Conservation (phyloP, 73 alveolate genomes). For the Stentor roeselii region DNA sequence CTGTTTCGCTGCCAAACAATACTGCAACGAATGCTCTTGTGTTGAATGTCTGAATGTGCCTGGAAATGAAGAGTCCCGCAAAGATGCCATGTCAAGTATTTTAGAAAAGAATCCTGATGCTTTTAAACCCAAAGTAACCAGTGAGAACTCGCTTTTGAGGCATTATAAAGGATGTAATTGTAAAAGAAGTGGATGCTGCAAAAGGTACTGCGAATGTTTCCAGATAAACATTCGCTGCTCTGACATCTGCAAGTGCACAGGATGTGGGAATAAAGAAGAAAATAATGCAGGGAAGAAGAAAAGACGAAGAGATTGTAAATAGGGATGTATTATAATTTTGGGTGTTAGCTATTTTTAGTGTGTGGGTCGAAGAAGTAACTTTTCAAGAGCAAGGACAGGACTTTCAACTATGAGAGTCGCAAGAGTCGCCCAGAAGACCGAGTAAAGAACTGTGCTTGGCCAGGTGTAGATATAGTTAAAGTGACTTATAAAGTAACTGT, state of each 20-base stretch:
- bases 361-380: neutral
- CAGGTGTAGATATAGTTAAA: too few species aligned
- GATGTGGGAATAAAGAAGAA: constrained; percentile 75
- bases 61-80: constrained; percentile 80
- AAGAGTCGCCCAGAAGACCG: neutral
- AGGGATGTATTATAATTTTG: too few species aligned
- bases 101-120: constrained; percentile 94
- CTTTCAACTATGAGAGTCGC: neutral
- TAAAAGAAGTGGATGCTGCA: constrained; percentile 87
- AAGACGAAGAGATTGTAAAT: neutral
- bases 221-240: constrained; percentile 85
- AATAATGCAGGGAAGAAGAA: neutral
- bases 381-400: neutral
- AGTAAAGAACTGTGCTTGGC: neutral
- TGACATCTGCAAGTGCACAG: constrained; percentile 87
- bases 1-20: constrained; percentile 90
- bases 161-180: constrained; percentile 92
- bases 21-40: constrained; percentile 93
- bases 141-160: neutral
- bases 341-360: too few species aligned
- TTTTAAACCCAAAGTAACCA: constrained; percentile 60
- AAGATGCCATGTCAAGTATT: constrained; percentile 68
- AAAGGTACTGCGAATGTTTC: constrained; percentile 96
- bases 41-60: constrained; percentile 83
- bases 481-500: too few species aligned